These are phyloP conservation scores for Sambucus nigra DNA, from an alignment of 129 eudicot genomes.

Conservation along the genomic window DNA sequence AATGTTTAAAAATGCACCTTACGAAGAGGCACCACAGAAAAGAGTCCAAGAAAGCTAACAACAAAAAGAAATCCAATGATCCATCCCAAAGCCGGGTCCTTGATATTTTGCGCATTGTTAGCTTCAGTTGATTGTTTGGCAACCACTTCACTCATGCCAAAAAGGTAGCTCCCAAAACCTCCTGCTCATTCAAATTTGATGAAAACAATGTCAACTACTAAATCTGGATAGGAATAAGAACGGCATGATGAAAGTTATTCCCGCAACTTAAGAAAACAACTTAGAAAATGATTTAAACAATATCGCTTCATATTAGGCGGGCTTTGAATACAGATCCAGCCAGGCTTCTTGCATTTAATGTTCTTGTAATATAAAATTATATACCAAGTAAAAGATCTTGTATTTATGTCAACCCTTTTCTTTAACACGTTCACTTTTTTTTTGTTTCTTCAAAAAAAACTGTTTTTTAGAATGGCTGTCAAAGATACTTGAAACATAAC, in stretches of 20 bases:
- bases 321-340: neutral
- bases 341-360: too few relatives aligned
- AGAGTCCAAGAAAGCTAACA: slow-evolving; percentile 91
- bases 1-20: slow-evolving; percentile 38
- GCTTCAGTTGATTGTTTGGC: slow-evolving; percentile 72
- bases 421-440: too few relatives aligned
- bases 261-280: neutral
- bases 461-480: too few relatives aligned
- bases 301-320: neutral
- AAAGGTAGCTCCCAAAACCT: slow-evolving; percentile 91
- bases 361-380: too few relatives aligned
- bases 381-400: too few relatives aligned
- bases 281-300: neutral
- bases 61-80: slow-evolving; percentile 86
- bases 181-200: slow-evolving; percentile 34
- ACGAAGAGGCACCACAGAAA: slow-evolving; percentile 87
- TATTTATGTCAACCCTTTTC: too few relatives aligned
- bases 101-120: slow-evolving; percentile 29
- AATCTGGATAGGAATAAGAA: neutral
- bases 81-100: slow-evolving; percentile 71
- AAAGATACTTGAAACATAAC: too few relatives aligned
- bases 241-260: neutral
- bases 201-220: neutral
- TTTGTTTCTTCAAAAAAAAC: too few relatives aligned
- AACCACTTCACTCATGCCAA: slow-evolving; percentile 82